Base-by-base conservation (phyloP, 2,329 filamentous ascomycete genomes). In the Leptographium wingfieldii region DNA sequence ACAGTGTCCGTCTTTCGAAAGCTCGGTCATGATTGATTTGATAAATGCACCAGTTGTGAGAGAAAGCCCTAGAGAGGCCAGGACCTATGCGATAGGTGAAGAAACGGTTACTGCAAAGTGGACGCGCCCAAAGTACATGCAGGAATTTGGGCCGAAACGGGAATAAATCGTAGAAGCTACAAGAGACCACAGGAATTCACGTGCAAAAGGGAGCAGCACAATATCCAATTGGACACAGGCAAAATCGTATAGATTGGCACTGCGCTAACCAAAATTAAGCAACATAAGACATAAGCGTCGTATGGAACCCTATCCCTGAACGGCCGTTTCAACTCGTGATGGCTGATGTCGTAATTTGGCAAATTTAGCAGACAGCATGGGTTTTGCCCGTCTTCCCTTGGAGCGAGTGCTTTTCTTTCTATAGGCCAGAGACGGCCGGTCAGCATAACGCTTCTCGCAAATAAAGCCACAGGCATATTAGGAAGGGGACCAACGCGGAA, bases 361-460 rank as follows among this genome's bases (percentile, higher is more conserved):
- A 96, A 31, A 19, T 11, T 60, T 82, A 96, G 74, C 92, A 96
- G 61, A 95, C 78, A 48, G 83, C 86, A 72, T 96, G 92, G 1
- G 90, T 92, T 82, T 96, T 96, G 59, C 90, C 92, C 61, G 83
- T 82, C 82, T 94, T 92, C 19, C 89, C 92, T 75, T 95, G 90
- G 66, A 97, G 75, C 60, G 87, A 92, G 73, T 97, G 92, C 66
- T 83, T 82, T 76, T 96, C 91, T 64, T 86, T 82, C 74, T 85
- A 63, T 58, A 1, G 0, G 33, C 16, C 19, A 38, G 51, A 58
- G 1, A 12, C 43, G 9, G 49, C 19, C 16, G 27, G 56, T 57
- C 11, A 62, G 63, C 16, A 62, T 31, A n/a, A 12, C n/a, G 35
- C 12, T 33, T 12, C 29, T 25, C 14, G 12, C n/a, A 11, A 2